A percentile compares a stretch with the other conserved stretches of the same genome.
phyloP scores from a whole-genome alignment of 2,329 filamentous ascomycete species.

The Hypocreales sp. region DNA sequence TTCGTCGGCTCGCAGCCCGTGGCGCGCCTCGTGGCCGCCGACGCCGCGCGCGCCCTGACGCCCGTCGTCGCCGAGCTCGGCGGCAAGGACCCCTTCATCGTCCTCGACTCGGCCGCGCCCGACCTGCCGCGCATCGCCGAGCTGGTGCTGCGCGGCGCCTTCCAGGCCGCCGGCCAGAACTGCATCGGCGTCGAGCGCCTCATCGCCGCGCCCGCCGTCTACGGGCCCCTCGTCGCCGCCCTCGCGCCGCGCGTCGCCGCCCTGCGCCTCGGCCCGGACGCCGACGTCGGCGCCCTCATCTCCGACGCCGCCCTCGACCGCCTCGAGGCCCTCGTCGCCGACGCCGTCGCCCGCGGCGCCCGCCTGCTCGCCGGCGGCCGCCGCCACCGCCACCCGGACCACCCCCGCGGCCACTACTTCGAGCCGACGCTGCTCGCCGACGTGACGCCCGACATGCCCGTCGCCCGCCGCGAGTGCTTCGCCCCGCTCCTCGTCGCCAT shows the following conservation, averaged over 20 bases:
- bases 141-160: slow-evolving; percentile 79
- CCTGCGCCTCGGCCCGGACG: slow-evolving; percentile 59
- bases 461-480: slow-evolving; percentile 86
- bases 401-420: slow-evolving; percentile 82
- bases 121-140: slow-evolving; percentile 61
- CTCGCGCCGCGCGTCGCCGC: slow-evolving; percentile 60
- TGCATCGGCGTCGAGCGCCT: slow-evolving; percentile 95
- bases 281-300: slow-evolving; percentile 84
- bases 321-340: slow-evolving; percentile 60
- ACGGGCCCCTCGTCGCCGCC: slow-evolving; percentile 53
- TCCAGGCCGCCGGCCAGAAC: slow-evolving; percentile 92
- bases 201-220: slow-evolving; percentile 62
- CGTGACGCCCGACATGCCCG: slow-evolving; percentile 70
- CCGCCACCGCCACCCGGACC: slow-evolving; percentile 52
- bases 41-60: slow-evolving; percentile 72
- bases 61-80: slow-evolving; percentile 85
- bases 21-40: slow-evolving; percentile 75
- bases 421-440: slow-evolving; percentile 78
- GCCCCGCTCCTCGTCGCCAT: slow-evolving; percentile 81
- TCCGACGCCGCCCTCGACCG: slow-evolving; percentile 60
- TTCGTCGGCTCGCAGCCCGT: slow-evolving; percentile 88
- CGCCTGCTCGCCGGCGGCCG: slow-evolving; percentile 67
- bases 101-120: slow-evolving; percentile 60
- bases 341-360: slow-evolving; percentile 67
- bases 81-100: slow-evolving; percentile 83